Evolutionary conservation across 306 rosid species (phyloP), one percentile per base, ranked within the genome.

Genomic region (Lablab purpureus): DNA sequence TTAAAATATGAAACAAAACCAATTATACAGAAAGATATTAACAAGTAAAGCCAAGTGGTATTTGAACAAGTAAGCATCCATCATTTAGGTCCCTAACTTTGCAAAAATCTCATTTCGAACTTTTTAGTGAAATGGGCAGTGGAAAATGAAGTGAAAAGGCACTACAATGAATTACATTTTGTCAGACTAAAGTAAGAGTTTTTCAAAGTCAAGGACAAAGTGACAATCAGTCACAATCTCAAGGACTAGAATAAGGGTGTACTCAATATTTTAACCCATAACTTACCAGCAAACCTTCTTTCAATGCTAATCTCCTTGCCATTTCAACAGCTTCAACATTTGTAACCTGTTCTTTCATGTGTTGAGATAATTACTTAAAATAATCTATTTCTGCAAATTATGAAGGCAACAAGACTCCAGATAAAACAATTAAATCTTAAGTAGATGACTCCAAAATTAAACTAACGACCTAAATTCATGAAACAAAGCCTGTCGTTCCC

Each of bases 221-320:
- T 3, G 67, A 30, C 67, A 6, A 62, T 17, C 23, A 30, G 68
- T 62, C 32, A 62, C 43, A 62, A 30, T 7, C 21, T 62, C 45
- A 17, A 15, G n/a, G 45, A 32, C 13, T 62, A 32, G 68, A 60
- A 60, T 32, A 5, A 62, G 19, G 43, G 7, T 3, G 17, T 62
- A 62, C 12, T 30, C 0, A 5, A 30, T 62, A 30, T 30, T 27
- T 60, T 60, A 28, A 25, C 82, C 56, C 81, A 81, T 64, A 72
- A 30, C 89, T 84, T 85, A 94, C 97, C 97, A 92, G 92, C 50
- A 92, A 89, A 25, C 98, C 98, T 87, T 94, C 97, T 88, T 94
- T 90, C 92, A 94, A 70, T 17, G 97, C 97, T 77, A 94, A 84
- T 83, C 84, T 88, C 90, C 92, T 88, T 4, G 97, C 97, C 97